Conservation (phyloP, 2,329 filamentous ascomycete genomes). For the Pseudogymnoascus sp. region DNA sequence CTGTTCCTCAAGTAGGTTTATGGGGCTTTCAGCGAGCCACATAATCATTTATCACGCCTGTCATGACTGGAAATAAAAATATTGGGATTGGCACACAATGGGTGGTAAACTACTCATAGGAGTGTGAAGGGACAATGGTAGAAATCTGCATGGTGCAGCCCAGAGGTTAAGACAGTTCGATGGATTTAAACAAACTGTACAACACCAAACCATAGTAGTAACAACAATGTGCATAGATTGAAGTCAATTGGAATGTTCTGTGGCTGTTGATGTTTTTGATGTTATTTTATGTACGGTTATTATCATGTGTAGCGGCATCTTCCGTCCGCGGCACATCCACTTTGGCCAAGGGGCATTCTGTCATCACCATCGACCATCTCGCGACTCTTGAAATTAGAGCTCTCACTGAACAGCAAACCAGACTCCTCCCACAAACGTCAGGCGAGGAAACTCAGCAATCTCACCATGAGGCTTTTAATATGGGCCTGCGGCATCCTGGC, state of each 20-base stretch:
- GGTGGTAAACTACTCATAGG: background rate
- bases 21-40: background rate
- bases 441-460: background rate
- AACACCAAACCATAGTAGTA: constrained; percentile 7
- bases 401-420: background rate
- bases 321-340: background rate
- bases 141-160: background rate
- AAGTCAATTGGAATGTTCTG: background rate
- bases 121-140: background rate
- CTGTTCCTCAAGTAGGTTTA: constrained; percentile 44
- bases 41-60: background rate
- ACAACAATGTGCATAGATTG: constrained; percentile 5
- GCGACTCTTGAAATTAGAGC: background rate
- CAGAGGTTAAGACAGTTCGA: constrained; percentile 1
- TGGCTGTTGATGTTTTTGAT: background rate
- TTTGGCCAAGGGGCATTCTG: constrained; percentile 10
- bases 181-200: constrained; percentile 9
- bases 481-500: constrained; percentile 61
- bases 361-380: constrained; percentile 1
- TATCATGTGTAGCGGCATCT: background rate
- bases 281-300: background rate
- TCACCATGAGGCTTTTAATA: constrained; percentile 55
- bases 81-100: background rate
- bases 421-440: background rate
- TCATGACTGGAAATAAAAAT: constrained; percentile 7